Evolutionary conservation across 2,329 filamentous ascomycete species (phyloP).

Genomic region (Pseudopithomyces maydicus): DNA sequence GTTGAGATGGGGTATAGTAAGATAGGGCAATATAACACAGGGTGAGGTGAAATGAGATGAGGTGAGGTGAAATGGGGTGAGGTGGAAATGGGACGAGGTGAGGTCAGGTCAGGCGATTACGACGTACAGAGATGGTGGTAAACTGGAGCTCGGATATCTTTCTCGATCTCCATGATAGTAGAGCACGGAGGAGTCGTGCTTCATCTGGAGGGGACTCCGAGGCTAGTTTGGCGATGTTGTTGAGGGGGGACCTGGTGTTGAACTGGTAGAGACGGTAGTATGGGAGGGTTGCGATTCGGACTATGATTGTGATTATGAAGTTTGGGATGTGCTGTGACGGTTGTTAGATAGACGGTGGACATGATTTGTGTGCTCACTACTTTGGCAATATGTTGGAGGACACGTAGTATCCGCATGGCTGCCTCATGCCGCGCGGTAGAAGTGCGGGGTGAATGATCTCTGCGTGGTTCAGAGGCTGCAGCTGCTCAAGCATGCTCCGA

Average conservation of each 20-base stretch:
- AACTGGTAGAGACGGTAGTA: conserved; percentile 21
- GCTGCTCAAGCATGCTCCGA: background rate
- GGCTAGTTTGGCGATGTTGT: conserved; percentile 11
- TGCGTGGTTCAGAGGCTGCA: background rate
- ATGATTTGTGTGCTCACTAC: background rate
- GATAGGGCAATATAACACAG: no score
- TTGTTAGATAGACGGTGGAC: background rate
- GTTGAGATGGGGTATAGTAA: no score
- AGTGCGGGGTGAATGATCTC: background rate
- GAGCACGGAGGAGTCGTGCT: background rate
- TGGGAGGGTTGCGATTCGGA: conserved; percentile 10
- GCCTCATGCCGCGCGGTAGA: background rate
- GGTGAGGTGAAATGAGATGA: no score
- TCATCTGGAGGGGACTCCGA: background rate
- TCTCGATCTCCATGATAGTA: conserved; percentile 12
- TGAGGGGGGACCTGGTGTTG: conserved; percentile 14
- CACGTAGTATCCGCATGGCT: background rate
- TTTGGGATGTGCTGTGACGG: background rate
- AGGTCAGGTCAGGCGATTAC: no score
- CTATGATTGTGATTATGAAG: background rate
- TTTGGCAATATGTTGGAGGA: background rate
- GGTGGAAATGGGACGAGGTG: no score
- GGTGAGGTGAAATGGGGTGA: no score
- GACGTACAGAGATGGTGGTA: conserved; percentile 17
- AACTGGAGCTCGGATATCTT: conserved; percentile 19